Base-by-base conservation (phyloP, 768 basidiomycete species). In the Rickenella mellea region DNA sequence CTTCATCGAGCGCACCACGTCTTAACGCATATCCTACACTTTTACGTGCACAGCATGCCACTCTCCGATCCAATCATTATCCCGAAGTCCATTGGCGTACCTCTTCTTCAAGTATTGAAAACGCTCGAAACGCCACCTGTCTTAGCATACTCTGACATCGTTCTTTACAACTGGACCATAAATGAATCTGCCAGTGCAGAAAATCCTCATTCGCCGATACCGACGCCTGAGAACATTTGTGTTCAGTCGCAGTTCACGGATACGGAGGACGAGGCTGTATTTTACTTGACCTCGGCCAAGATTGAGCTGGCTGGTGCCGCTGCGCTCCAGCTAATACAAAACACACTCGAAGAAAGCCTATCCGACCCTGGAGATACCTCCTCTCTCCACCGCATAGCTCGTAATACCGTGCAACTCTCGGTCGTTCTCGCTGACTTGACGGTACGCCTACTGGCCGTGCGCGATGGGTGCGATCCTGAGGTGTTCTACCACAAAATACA, bases 301-400 rank as follows among this genome's bases (percentile, higher is more conserved):
- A 87, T 92, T 53, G 93, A 97, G 58, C 70, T 94, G 14, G 73
- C 76, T 20, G 92, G 91, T 9, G 88, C 85, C 1, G 76, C 81
- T 39, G 87, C 83, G 0, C 76, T 97, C n/a, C 70, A 79, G 28
- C 66, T 92, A 40, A 93, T 96, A 86, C 76, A 83, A 2, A 63
- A 71, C 2, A 84, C 78, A 1, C 80, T 93, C 72, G 89, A 94
- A 64, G 92, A 94, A 58, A 70, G 80, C 24, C 93, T 91, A 68
- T 58, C 55, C 70, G 37, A 61, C 57, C 21, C 69, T 70, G 49
- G 41, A 52, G 7, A 47, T n/a, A n/a, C n/a, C n/a, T n/a, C 64
- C 19, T 55, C 69, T 14, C 44, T 67, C 17, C 43, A 51, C 12
- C 55, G 69, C 9, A 60, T 70, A 47, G 58, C 66, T 58, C 41